Evolutionary conservation across 1,284 basidiomycete genomes (phyloP).

Genomic region (Cryptococcus sp.): DNA sequence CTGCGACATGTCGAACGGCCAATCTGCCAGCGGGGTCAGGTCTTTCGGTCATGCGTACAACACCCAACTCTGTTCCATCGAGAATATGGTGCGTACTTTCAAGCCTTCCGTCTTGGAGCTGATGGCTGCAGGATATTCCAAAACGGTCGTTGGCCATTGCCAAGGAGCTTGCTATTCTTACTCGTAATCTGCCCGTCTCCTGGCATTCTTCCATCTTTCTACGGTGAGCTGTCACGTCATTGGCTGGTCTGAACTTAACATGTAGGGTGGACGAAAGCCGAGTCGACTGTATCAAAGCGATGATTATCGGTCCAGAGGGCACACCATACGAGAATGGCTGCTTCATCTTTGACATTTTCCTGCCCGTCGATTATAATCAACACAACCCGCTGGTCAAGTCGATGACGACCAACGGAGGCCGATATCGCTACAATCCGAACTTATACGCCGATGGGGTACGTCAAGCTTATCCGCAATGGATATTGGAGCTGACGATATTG

Average conservation of each 20-base stretch:
- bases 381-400: constrained; percentile 60
- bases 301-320: constrained; percentile 80
- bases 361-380: constrained; percentile 51
- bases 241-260: not conserved
- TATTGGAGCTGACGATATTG: constrained; percentile 52
- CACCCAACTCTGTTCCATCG: constrained; percentile 13
- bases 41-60: not conserved
- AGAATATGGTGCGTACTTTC: constrained; percentile 18
- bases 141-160: constrained; percentile 84
- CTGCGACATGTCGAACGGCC: constrained; percentile 54
- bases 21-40: not conserved
- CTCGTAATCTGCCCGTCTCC: constrained; percentile 78
- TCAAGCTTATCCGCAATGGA: constrained; percentile 32
- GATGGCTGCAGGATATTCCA: constrained; percentile 64
- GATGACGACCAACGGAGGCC: constrained; percentile 86
- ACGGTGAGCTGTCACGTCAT: constrained; percentile 23
- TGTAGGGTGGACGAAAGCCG: constrained; percentile 55
- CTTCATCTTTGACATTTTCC: constrained; percentile 78
- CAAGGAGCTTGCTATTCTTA: constrained; percentile 83
- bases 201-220: constrained; percentile 88
- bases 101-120: constrained; percentile 51
- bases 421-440: constrained; percentile 85
- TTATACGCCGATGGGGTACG: constrained; percentile 67
- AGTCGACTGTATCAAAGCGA: constrained; percentile 82
- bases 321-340: constrained; percentile 65